phyloP scores from a whole-genome alignment of 2,329 filamentous ascomycete species.

The Alternaria sp. region DNA sequence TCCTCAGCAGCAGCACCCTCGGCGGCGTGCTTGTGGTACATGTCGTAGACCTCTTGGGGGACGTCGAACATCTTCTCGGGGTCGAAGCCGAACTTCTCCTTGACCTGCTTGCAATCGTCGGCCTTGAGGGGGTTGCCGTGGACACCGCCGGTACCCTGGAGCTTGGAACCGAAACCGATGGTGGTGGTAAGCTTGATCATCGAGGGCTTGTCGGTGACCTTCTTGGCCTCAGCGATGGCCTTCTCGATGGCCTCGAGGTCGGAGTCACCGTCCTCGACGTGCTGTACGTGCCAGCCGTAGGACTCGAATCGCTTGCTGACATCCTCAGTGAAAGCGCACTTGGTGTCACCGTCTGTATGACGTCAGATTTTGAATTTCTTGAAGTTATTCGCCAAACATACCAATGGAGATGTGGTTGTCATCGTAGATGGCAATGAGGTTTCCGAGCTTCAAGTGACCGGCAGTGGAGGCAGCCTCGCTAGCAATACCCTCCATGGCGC shows the following conservation, averaged over 20 bases:
- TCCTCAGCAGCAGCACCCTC: slow-evolving; percentile 88
- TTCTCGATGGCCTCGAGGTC: slow-evolving; percentile 88
- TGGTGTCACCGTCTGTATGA: slow-evolving; percentile 84
- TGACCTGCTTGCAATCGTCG: slow-evolving; percentile 92
- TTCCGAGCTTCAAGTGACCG: slow-evolving; percentile 96
- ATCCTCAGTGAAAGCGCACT: slow-evolving; percentile 96
- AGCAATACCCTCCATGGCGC: slow-evolving; percentile 97
- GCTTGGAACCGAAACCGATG: slow-evolving; percentile 93
- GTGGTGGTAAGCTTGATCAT: slow-evolving; percentile 97
- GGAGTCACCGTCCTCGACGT: slow-evolving; percentile 86
- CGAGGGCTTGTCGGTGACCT: slow-evolving; percentile 94
- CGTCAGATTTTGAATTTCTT: slow-evolving; percentile 20
- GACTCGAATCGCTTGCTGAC: slow-evolving; percentile 93
- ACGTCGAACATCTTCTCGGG: slow-evolving; percentile 92
- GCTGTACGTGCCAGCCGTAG: slow-evolving; percentile 93
- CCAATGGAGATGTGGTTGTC: slow-evolving; percentile 96
- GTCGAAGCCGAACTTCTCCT: slow-evolving; percentile 95
- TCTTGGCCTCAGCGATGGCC: slow-evolving; percentile 84
- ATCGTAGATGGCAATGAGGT: slow-evolving; percentile 96
- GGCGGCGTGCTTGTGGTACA: slow-evolving; percentile 83
- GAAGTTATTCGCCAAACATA: slow-evolving; percentile 48
- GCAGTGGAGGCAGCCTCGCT: slow-evolving; percentile 90
- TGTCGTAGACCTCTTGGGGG: slow-evolving; percentile 91
- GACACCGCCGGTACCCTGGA: slow-evolving; percentile 92
- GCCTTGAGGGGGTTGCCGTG: slow-evolving; percentile 96